Base-by-base conservation (phyloP, 2,329 filamentous ascomycete genomes). In the Neopestalotiopsis sp. region DNA sequence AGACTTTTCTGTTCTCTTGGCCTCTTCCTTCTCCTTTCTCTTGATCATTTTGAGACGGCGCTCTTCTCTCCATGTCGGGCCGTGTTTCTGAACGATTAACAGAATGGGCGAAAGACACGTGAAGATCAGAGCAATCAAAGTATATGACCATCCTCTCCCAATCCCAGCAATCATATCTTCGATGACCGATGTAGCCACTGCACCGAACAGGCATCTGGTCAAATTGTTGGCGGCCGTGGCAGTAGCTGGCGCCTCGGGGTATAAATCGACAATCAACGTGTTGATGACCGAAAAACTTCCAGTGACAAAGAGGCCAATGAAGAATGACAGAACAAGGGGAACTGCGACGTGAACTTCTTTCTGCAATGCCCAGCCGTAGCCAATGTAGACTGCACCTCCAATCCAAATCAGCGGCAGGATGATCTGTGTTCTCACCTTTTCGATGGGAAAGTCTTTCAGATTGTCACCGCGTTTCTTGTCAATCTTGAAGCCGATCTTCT, bases 191-290 rank as follows among this genome's bases (percentile, higher is more conserved):
- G 88, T 89, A 3, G 85, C 86, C 1, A 81, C 85, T 0, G 90
- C 90, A 30, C 88, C 89, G 57, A 89, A 78, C 20, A 89, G 77
- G 74, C 90, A 92, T n/a, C 90, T 81, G 4, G 88, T 84, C 3
- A 92, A 78, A 70, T 92, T 92, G 71, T 90, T 90, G 0, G 89
- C 87, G 0, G 90, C 89, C 1, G 89, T 89, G 0, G 88, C 88
- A 0, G 89, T 91, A 0, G 89, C 88, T 0, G 89, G 89, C 1
- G 86, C 84, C 30, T 86, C 80, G 0, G 89, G 89, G 70, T 90
- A 88, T 1, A 92, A 78, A 71, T 92, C 90, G 1, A 92, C 86
- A 14, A 91, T 83, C 6, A 92, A 79, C 0, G 88, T 89, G 72
- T 86, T 88, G n/a, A 91, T 82, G 59, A 91, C 85, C 69, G 86